Percentiles rank a stretch among this genome's conserved stretches.
These are phyloP conservation scores for Collariella sp. DNA, from an alignment of 495 filamentous ascomycete species.

Conservation along the genomic window DNA sequence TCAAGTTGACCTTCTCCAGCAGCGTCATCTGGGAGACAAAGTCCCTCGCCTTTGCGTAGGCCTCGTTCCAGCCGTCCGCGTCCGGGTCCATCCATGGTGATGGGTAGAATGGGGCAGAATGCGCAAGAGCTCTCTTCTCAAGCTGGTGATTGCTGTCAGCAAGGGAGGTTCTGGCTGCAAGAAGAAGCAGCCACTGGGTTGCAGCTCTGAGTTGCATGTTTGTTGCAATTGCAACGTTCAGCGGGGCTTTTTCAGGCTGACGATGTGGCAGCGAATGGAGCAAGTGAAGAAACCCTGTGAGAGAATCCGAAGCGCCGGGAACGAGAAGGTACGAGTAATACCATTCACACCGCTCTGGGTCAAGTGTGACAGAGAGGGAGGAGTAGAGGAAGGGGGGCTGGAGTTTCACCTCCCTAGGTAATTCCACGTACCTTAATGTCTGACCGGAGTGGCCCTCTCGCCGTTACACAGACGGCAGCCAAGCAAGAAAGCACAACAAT, in stretches of 20 bases:
- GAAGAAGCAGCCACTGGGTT: conserved; percentile 13
- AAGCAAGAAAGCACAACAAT: conserved; percentile 14
- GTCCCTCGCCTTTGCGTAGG: conserved; percentile 63
- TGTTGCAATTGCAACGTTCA: conserved; percentile 8
- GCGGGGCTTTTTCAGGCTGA: conserved; percentile 7
- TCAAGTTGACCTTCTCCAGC: conserved; percentile 86
- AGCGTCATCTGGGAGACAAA: conserved; percentile 81
- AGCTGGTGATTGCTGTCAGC: conserved; percentile 23
- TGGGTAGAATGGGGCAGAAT: conserved; percentile 61
- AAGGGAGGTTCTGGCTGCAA: conserved; percentile 5
- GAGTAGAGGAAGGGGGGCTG: neutral
- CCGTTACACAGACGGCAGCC: conserved; percentile 12
- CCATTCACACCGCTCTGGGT: neutral
- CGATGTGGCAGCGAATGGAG: conserved; percentile 7
- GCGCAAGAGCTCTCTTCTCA: conserved; percentile 20
- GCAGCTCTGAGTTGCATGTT: conserved; percentile 21
- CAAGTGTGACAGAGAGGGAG: neutral
- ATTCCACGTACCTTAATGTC: conserved; percentile 8
- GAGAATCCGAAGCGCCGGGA: neutral
- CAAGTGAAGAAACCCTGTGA: neutral
- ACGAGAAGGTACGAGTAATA: neutral
- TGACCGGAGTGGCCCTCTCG: conserved; percentile 6
- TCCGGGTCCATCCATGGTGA: conserved; percentile 71
- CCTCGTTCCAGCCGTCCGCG: conserved; percentile 65
- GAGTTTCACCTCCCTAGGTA: neutral